Evolutionary conservation across 2,329 filamentous ascomycete genomes (phyloP).

Genomic region (Rhynchosporium graminicola): DNA sequence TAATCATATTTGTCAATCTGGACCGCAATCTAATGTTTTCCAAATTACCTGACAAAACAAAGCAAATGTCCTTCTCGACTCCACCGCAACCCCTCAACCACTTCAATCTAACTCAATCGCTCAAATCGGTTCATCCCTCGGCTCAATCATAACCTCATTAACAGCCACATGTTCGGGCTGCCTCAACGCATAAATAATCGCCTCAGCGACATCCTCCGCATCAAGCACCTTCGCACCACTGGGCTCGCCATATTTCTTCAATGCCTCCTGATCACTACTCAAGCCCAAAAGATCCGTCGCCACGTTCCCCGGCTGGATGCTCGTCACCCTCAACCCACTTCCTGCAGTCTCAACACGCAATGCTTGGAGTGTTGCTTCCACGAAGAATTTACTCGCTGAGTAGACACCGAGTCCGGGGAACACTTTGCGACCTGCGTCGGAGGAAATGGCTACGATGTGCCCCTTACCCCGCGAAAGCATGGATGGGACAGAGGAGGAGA

Average conservation of each 20-base stretch:
- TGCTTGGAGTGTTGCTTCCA: constrained; percentile 76
- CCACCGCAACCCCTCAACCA: background rate
- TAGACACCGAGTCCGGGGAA: constrained; percentile 82
- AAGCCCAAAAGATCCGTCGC: constrained; percentile 72
- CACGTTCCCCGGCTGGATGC: constrained; percentile 76
- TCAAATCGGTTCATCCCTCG: constrained; percentile 72
- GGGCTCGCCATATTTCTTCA: constrained; percentile 78
- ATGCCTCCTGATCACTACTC: constrained; percentile 73
- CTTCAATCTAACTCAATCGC: background rate
- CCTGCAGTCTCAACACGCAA: constrained; percentile 76
- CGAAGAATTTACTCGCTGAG: constrained; percentile 82
- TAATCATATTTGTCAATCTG: no score
- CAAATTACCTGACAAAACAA: no score
- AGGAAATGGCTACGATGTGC: constrained; percentile 80
- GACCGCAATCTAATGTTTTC: no score
- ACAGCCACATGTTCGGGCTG: constrained; percentile 76
- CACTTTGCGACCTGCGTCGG: constrained; percentile 78
- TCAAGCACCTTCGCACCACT: constrained; percentile 75
- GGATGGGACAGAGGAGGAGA: constrained; percentile 66
- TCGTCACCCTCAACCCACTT: constrained; percentile 70
- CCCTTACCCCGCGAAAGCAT: constrained; percentile 71
- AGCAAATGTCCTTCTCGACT: background rate
- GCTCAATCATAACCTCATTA: constrained; percentile 80
- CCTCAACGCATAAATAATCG: constrained; percentile 72
- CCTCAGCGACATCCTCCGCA: constrained; percentile 68